These are phyloP conservation scores for Pythium utonaiense DNA, from an alignment of 352 stramenopile species.

Conservation along the genomic window DNA sequence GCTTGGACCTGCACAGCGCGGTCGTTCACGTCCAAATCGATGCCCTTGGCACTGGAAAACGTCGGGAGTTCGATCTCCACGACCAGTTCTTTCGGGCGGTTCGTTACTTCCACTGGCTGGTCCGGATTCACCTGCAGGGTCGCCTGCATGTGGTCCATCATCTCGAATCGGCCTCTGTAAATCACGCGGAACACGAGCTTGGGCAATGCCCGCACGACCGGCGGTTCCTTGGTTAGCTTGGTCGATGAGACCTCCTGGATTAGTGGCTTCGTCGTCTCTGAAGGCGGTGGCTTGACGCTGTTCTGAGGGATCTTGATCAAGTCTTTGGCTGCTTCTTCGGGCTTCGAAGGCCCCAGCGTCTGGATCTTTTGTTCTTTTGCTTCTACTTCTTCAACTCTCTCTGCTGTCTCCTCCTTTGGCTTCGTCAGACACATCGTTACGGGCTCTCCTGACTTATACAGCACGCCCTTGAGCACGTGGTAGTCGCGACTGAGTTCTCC, in stretches of 20 bases:
- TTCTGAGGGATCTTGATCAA: background rate
- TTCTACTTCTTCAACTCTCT: conserved; percentile 24
- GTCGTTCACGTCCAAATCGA: conserved; percentile 72
- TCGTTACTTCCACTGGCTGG: conserved; percentile 1
- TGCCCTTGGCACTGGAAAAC: conserved; percentile 43
- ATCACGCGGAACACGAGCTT: conserved; percentile 60
- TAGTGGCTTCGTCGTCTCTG: background rate
- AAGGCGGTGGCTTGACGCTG: conserved; percentile 5
- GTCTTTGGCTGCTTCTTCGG: background rate
- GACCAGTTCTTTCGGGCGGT: conserved; percentile 60
- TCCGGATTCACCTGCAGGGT: conserved; percentile 25
- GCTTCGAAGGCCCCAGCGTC: conserved; percentile 1
- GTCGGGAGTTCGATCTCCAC: conserved; percentile 63
- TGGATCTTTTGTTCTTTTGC: conserved; percentile 7
- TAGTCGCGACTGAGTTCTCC: conserved; percentile 43
- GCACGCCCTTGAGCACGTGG: conserved; percentile 82
- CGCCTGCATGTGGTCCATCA: conserved; percentile 72
- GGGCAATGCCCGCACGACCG: conserved; percentile 11
- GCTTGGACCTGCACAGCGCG: conserved; percentile 35
- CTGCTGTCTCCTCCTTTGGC: conserved; percentile 1
- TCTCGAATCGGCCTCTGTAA: conserved; percentile 66
- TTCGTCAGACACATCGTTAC: conserved; percentile 67
- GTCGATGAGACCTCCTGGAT: background rate
- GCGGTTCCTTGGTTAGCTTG: background rate
- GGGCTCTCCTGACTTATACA: conserved; percentile 81